Evolutionary conservation across 139 green algal genomes (phyloP).

Genomic region (Limnomonas spitsbergensis): DNA sequence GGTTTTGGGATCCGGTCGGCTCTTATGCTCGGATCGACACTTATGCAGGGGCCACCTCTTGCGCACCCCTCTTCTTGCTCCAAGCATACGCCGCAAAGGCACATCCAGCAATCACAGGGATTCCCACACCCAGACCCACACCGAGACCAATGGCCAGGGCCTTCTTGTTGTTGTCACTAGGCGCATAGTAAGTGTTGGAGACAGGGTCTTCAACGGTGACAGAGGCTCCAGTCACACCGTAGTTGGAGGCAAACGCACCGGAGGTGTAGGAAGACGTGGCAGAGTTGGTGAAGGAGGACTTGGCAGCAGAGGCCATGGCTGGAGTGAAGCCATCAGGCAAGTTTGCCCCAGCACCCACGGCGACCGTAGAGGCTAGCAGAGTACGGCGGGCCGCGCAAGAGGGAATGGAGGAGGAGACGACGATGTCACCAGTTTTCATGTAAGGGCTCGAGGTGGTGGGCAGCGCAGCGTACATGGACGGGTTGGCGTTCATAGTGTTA

Average conservation of each 20-base stretch:
- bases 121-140: conserved; percentile 14
- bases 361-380: background rate
- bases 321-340: background rate
- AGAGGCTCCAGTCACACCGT: background rate
- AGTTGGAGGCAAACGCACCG: background rate
- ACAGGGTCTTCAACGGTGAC: background rate
- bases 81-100: background rate
- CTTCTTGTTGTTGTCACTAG: background rate
- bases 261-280: background rate
- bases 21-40: no score
- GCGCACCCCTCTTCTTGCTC: conserved; percentile 1
- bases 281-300: background rate
- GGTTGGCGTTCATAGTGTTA: background rate
- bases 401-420: background rate
- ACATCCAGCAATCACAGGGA: background rate
- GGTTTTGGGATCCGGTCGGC: no score
- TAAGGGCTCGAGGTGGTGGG: background rate
- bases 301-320: background rate
- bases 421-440: background rate
- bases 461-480: background rate
- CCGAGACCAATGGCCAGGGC: conserved; percentile 12
- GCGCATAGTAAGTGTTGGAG: background rate
- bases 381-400: background rate
- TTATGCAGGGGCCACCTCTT: background rate
- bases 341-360: background rate